Evolutionary conservation across 768 basidiomycete genomes (phyloP).

Genomic region (Cystofilobasidium ferigula): DNA sequence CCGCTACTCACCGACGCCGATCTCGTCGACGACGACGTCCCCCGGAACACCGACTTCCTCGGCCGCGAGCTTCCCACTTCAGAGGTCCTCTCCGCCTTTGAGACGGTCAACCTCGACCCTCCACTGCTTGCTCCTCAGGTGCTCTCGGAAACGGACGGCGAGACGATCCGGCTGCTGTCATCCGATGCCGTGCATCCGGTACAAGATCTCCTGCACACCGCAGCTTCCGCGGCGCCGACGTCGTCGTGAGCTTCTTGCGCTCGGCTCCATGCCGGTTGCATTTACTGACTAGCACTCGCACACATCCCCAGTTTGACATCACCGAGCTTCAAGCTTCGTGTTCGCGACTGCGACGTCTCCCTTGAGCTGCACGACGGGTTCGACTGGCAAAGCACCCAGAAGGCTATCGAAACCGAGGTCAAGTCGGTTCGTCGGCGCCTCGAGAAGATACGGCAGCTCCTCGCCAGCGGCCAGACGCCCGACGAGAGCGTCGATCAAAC

Average conservation of each 20-base stretch:
- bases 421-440: conserved; percentile 76
- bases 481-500: conserved; percentile 46
- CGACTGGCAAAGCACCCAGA: conserved; percentile 80
- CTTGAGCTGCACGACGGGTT: conserved; percentile 84
- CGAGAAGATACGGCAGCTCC: conserved; percentile 78
- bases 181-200: no score
- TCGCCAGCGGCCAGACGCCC: conserved; percentile 72
- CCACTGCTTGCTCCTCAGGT: not conserved
- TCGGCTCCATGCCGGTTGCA: no score
- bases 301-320: no score
- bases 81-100: conserved; percentile 15
- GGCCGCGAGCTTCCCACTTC: conserved; percentile 41
- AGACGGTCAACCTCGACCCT: not conserved
- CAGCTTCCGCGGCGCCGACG: not conserved
- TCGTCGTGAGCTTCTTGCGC: not conserved
- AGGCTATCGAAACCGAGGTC: conserved; percentile 73
- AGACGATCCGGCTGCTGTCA: conserved; percentile 60
- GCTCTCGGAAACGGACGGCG: conserved; percentile 50
- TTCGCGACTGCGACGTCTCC: conserved; percentile 54
- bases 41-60: conserved; percentile 76
- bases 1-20: conserved; percentile 71
- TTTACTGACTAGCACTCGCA: no score
- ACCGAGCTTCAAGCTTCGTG: conserved; percentile 26
- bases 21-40: conserved; percentile 83
- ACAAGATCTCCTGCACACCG: conserved; percentile 51